These are phyloP conservation scores for Reticulascus tulasneorum DNA, from an alignment of 2,329 filamentous ascomycete species.

Conservation along the genomic window DNA sequence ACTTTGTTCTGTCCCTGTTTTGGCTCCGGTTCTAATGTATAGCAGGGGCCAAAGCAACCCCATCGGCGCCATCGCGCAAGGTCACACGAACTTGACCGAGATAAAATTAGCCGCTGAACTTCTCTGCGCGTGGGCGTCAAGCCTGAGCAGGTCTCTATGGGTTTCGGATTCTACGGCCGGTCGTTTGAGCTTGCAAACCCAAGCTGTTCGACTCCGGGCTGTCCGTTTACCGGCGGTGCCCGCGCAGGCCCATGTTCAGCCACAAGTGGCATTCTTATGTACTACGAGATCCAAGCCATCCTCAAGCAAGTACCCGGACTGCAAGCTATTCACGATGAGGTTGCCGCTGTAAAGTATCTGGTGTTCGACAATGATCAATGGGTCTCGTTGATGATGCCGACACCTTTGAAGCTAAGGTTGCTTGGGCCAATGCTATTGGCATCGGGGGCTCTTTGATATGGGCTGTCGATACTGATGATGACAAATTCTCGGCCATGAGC, in stretches of 20 bases:
- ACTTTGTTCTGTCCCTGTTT: too few species aligned
- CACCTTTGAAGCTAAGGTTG: constrained; percentile 1
- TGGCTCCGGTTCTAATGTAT: too few species aligned
- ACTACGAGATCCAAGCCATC: constrained; percentile 20
- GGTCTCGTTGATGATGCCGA: constrained; percentile 25
- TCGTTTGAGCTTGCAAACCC: constrained; percentile 1
- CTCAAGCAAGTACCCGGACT: constrained; percentile 16
- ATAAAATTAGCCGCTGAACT: constrained; percentile 2
- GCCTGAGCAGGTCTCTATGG: background rate
- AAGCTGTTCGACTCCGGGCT: constrained; percentile 14
- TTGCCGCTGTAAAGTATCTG: constrained; percentile 26
- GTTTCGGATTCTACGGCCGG: background rate
- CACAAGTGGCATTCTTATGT: constrained; percentile 16
- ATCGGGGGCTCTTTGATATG: constrained; percentile 28
- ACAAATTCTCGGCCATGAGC: constrained; percentile 1
- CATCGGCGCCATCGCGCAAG: background rate
- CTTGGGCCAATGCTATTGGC: constrained; percentile 24
- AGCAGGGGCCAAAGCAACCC: constrained; percentile 6
- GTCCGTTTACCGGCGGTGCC: constrained; percentile 16
- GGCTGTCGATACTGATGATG: constrained; percentile 14
- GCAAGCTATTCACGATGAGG: constrained; percentile 19
- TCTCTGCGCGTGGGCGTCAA: background rate
- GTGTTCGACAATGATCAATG: constrained; percentile 32
- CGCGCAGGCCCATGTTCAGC: constrained; percentile 17
- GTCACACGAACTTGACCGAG: constrained; percentile 8